Evolutionary conservation across 305 asterid genomes (phyloP), one percentile per base, ranked within the genome.

Genomic region (Fraxinus sp.): DNA sequence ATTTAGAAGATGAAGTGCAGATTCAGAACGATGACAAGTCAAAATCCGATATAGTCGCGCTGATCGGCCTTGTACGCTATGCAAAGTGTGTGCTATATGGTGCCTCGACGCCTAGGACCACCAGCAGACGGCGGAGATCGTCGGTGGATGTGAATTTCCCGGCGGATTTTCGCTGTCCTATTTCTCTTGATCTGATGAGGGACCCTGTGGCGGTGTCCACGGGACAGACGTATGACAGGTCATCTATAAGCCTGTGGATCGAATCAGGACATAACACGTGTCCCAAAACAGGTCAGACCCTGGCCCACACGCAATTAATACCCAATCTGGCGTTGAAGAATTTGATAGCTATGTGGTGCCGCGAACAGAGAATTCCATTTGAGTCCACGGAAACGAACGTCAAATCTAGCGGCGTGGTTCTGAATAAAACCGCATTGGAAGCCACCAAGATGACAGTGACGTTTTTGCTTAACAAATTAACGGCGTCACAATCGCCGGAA

Each of bases 141-240:
- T 81, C 88, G 68, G 86, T 89, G 72, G 97, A 94, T 74, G 82
- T 87, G 37, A 88, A 74, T 30, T 24, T 92, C 7, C 99, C 98
- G 35, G 87, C 90, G 59, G 99, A 95, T 78, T 94, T 95, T 88
- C 88, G 97, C 83, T 95, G 98, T 83, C 97, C 99, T 2, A 92
- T 95, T 4, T 89, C 95, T 3, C 94, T 95, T 32, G 98, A 94
- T 78, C 46, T 95, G 91, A 94, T 95, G 92, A 86, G 90, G 28
- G 97, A 95, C 82, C 99, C 98, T 35, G 99, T 92, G 87, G 99
- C 94, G 84, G 93, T 91, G 37, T 88, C 97, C 88, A 95, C 99
- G 9, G 99, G 98, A 3, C 99, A 95, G 71, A 95, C 97, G 1
- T 95, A 94, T 82, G 98, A 95, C 76, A 89, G 96, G 77, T 49